Evolutionary conservation across 495 filamentous ascomycete genomes (phyloP).

Genomic region (Penicillium salamii): DNA sequence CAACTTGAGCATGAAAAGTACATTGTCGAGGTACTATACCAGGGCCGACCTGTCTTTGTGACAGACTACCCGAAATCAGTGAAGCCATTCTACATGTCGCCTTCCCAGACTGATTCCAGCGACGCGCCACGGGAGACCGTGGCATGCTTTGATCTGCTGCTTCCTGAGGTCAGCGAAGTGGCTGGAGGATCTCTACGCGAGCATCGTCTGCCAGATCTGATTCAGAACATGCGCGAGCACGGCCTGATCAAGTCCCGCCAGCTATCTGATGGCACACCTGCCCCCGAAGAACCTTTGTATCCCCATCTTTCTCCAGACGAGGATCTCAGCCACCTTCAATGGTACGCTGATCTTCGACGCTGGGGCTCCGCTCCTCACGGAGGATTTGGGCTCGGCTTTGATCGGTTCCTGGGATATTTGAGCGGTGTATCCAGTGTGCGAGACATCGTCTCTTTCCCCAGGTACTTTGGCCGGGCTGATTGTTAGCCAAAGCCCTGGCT

Average conservation of each 20-base stretch:
- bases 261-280: conserved; percentile 2
- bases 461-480: conserved; percentile 88
- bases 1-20: conserved; percentile 93
- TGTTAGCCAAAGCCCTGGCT: conserved; percentile 48
- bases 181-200: conserved; percentile 93
- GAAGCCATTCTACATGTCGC: conserved; percentile 97
- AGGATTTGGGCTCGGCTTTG: conserved; percentile 92
- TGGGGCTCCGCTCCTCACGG: conserved; percentile 96
- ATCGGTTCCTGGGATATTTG: conserved; percentile 84
- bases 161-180: conserved; percentile 86
- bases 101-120: conserved; percentile 34
- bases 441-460: conserved; percentile 84
- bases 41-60: conserved; percentile 78
- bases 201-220: conserved; percentile 68
- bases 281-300: conserved; percentile 26
- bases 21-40: conserved; percentile 69
- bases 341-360: conserved; percentile 92
- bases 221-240: conserved; percentile 67
- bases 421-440: conserved; percentile 79
- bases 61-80: conserved; percentile 82
- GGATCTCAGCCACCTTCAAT: conserved; percentile 61
- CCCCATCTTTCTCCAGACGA: conserved; percentile 41
- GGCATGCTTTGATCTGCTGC: conserved; percentile 91
- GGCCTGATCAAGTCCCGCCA: conserved; percentile 45
- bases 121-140: conserved; percentile 54